Evolutionary conservation across 2,329 filamentous ascomycete species (phyloP).

Genomic region (Shiraia bambusicola): DNA sequence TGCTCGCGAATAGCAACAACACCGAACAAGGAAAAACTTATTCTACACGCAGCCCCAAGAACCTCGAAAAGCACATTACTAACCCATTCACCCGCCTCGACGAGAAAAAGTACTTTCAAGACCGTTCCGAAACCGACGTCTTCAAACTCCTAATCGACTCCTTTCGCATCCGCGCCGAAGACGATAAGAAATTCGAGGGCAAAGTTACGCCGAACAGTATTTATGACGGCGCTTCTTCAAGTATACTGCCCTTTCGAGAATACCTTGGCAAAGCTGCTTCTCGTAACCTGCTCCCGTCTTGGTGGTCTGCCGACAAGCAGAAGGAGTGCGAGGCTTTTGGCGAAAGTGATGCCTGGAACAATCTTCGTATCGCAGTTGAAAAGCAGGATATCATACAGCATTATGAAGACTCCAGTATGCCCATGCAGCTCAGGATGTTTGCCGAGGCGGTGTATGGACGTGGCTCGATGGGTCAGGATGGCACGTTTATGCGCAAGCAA

Average conservation of each 20-base stretch:
- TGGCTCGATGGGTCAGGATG: conserved; percentile 17
- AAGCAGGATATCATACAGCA: conserved; percentile 23
- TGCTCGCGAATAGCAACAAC: conserved; percentile 2
- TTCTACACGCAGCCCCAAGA: conserved; percentile 5
- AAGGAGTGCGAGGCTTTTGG: conserved; percentile 23
- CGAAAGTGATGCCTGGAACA: conserved; percentile 17
- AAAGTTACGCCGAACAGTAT: conserved; percentile 15
- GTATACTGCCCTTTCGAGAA: conserved; percentile 19
- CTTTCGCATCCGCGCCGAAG: conserved; percentile 29
- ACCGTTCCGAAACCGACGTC: conserved; percentile 25
- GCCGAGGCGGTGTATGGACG: conserved; percentile 20
- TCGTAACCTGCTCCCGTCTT: conserved; percentile 21
- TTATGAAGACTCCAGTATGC: conserved; percentile 24
- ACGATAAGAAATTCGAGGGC: conserved; percentile 19
- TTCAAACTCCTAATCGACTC: conserved; percentile 36
- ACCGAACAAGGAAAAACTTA: conserved; percentile 4
- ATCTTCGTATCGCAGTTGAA: conserved; percentile 11
- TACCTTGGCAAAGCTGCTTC: conserved; percentile 17
- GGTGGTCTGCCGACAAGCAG: conserved; percentile 25
- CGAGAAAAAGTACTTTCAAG: conserved; percentile 25
- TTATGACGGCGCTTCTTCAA: conserved; percentile 17
- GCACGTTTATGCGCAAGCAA: conserved; percentile 15
- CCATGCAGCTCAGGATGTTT: conserved; percentile 33
- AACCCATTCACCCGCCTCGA: conserved; percentile 28
- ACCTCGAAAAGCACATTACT: conserved; percentile 19